A percentile compares a stretch with the other conserved stretches of the same genome.
Evolutionary conservation across 73 alveolate genomes (phyloP).

Genomic region (Paramecium biaurelia): DNA sequence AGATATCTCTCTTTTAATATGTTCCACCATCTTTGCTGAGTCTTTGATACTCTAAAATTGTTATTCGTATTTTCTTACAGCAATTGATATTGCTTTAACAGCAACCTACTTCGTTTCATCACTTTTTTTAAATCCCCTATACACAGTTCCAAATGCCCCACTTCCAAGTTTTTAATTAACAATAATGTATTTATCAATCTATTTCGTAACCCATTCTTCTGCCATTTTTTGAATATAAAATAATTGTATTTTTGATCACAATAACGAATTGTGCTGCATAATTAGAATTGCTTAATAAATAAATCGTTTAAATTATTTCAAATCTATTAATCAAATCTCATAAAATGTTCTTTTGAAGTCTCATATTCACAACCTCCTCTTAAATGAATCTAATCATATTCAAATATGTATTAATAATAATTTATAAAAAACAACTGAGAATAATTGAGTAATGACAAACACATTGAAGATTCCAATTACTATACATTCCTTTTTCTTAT

Average conservation of each 20-base stretch:
- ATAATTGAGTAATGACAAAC: not conserved
- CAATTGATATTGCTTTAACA: conserved; percentile 33
- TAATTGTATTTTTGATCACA: not conserved
- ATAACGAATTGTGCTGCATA: not conserved
- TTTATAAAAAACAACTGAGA: not conserved
- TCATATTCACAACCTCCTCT: not conserved
- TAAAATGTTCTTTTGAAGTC: not conserved
- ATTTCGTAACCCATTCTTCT: conserved; percentile 36
- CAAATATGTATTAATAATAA: not conserved
- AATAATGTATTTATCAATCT: conserved; percentile 45
- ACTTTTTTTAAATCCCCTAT: conserved; percentile 36
- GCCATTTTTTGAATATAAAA: not conserved
- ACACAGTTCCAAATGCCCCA: conserved; percentile 57
- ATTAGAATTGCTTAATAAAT: not conserved
- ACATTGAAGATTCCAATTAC: not conserved
- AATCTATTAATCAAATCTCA: not conserved
- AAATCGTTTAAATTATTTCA: not conserved
- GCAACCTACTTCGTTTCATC: conserved; percentile 54
- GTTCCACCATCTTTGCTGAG: conserved; percentile 62
- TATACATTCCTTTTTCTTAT: no score
- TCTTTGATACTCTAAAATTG: conserved; percentile 50
- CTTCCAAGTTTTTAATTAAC: conserved; percentile 52
- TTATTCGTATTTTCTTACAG: not conserved
- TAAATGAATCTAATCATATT: not conserved
- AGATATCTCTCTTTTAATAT: conserved; percentile 61